Evolutionary conservation across 768 basidiomycete species (phyloP), one percentile per base, ranked within the genome.

Genomic region (Saitozyma podzolica): DNA sequence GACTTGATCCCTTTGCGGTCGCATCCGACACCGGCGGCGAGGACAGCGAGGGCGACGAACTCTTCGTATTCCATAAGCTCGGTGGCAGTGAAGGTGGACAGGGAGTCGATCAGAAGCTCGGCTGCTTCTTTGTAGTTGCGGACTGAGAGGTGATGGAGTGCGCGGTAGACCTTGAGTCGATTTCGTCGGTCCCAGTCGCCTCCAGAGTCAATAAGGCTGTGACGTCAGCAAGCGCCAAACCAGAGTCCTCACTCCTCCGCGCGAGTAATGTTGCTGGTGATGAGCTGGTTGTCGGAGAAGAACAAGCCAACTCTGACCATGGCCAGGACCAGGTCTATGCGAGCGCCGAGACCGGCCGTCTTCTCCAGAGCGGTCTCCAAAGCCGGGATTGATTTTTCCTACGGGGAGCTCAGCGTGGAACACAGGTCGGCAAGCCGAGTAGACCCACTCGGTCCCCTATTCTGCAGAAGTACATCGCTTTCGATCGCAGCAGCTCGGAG

Each of bases 171-270:
- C 80, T 99, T 99, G 72, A 97, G 86, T 50, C 95, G 86, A 80
- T 97, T 99, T 45, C 93, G 86, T 58, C 95, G 84, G 78, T 99
- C 95, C 95, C 95, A 99, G 81, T 99, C 95, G 50, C 95, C 95
- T 0, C 95, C 95, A 78, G 92, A 86, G 70, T 97, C 93, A 58
- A 96, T 89, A 49, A 96, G 83, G 59, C 91, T 93, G 74, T 17
- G 8, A 0, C 48, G 40, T 48, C 53, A 61, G 57, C 40, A 52
- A 19, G 11, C 11, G 37, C 8, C 14, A 29, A n/a, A 29, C 39
- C 4, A n/a, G 42, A 20, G 4, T 29, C 83, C 88, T 65, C 61
- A 92, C 90, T 87, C 84, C 70, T 91, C 89, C 0, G 94, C 94
- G 69, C 88, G 87, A 39, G 85, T 82, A 51, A 97, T 85, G 68